Evolutionary conservation across 2,329 filamentous ascomycete species (phyloP), one percentile per base, ranked within the genome.

Genomic region (Colletotrichum nymphaeae): DNA sequence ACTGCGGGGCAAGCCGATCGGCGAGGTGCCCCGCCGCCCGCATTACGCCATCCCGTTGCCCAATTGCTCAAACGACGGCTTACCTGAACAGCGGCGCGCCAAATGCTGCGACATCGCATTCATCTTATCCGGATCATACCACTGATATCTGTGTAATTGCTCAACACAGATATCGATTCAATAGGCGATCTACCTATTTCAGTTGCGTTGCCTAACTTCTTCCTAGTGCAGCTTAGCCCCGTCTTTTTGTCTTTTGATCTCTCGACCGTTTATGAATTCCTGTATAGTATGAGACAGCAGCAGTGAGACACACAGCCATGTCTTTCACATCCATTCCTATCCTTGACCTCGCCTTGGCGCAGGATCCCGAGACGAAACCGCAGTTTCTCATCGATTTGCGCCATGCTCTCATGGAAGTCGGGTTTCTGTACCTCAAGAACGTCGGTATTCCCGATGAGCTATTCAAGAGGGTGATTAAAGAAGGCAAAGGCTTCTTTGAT

Each of bases 361-460:
- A 87, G 75, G 84, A 91, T 76, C 87, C 90, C 22, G 84, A 85
- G 5, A 92, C 93, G 0, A 97, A 97, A 83, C 88, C 93, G 2
- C 84, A 84, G 37, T 97, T 97, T 78, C 88, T 97, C 0, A 82
- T 85, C 1, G 87, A 94, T 67, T 87, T 97, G 37, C 92, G 93
- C 19, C 86, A 93, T 81, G 94, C 94, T 0, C 84, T 97, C 37
- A 89, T 97, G 78, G 93, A 96, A 80, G 93, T 97, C n/a, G 95
- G 95, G 1, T 97, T 97, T 79, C 82, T 97, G 26, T 97, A 97
- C 79, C 89, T 97, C 74, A 93, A 92, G 79, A 95, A 97, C 79
- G 92, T 94, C 2, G 93, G 93, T 26, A 91, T 96, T 63, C 86
- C 92, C 5, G 88, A 92, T 19, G 85, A 88, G 52, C 83, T 96